Evolutionary conservation across 2,329 filamentous ascomycete species (phyloP).

Genomic region (Chaetothyriales sp.): DNA sequence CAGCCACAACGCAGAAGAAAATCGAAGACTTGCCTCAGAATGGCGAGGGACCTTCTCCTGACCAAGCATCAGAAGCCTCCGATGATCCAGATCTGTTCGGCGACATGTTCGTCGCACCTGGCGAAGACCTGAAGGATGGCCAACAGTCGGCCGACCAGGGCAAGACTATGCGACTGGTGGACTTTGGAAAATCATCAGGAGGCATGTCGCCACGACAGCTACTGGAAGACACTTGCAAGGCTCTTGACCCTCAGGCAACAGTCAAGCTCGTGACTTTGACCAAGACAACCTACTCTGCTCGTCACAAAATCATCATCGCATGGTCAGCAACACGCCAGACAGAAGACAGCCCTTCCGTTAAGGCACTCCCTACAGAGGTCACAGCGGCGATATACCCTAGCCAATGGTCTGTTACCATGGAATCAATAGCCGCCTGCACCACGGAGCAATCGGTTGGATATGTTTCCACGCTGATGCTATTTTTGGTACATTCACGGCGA

Average conservation of each 20-base stretch:
- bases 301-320: slow-evolving; percentile 56
- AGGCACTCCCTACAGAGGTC: slow-evolving; percentile 28
- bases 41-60: slow-evolving; percentile 23
- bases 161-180: slow-evolving; percentile 48
- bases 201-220: slow-evolving; percentile 62
- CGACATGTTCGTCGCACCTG: slow-evolving; percentile 39
- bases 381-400: slow-evolving; percentile 30
- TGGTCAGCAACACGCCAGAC: slow-evolving; percentile 61
- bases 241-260: slow-evolving; percentile 53
- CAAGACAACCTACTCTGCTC: slow-evolving; percentile 56
- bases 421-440: slow-evolving; percentile 56
- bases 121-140: slow-evolving; percentile 12
- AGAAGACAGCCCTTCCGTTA: slow-evolving; percentile 31
- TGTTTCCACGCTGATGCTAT: slow-evolving; percentile 66
- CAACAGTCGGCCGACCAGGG: slow-evolving; percentile 20
- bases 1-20: slow-evolving; percentile 4
- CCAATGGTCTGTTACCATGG: slow-evolving; percentile 55
- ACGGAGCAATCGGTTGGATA: slow-evolving; percentile 73
- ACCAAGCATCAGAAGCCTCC: slow-evolving; percentile 25
- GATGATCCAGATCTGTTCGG: slow-evolving; percentile 34
- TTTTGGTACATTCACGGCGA: slow-evolving; percentile 62
- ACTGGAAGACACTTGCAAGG: slow-evolving; percentile 75
- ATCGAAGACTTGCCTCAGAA: background rate
- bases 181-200: slow-evolving; percentile 64
- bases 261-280: slow-evolving; percentile 57